Evolutionary conservation across 108 stramenopile species (phyloP).

Genomic region (Cyclotella cryptica): DNA sequence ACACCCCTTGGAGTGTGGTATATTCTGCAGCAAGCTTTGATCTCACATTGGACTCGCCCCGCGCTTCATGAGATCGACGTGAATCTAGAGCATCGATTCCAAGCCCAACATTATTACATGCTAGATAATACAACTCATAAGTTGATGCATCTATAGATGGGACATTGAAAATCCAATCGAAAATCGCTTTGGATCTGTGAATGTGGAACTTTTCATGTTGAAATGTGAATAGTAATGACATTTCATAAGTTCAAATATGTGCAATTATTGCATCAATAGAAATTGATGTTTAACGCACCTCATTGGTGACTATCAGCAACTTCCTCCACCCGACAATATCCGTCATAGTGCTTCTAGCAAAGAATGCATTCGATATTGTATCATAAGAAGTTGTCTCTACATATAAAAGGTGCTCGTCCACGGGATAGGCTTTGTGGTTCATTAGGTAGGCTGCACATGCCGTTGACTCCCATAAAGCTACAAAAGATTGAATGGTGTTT

Average conservation of each 20-base stretch:
- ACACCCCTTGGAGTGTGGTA: slow-evolving; percentile 60
- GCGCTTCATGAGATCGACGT: slow-evolving; percentile 64
- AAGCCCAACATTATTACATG: slow-evolving; percentile 72
- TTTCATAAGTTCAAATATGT: background rate
- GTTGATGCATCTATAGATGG: slow-evolving; percentile 21
- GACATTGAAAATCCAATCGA: slow-evolving; percentile 84
- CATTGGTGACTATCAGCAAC: slow-evolving; percentile 73
- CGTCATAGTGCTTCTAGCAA: slow-evolving; percentile 67
- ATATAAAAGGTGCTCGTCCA: slow-evolving; percentile 47
- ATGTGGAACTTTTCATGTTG: slow-evolving; percentile 71
- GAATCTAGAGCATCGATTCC: slow-evolving; percentile 65
- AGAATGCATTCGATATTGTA: slow-evolving; percentile 88
- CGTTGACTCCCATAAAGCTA: slow-evolving; percentile 81
- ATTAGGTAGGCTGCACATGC: slow-evolving; percentile 77
- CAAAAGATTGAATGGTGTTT: background rate
- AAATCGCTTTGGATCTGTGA: slow-evolving; percentile 75
- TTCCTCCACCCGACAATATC: slow-evolving; percentile 71
- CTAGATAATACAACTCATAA: slow-evolving; percentile 76
- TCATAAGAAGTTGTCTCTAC: slow-evolving; percentile 89
- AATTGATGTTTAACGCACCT: slow-evolving; percentile 35
- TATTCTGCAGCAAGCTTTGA: slow-evolving; percentile 56
- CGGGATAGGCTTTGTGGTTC: slow-evolving; percentile 28
- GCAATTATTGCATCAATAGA: background rate
- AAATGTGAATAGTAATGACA: background rate
- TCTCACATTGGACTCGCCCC: slow-evolving; percentile 59